Conservation (phyloP, 1,139 yeast genomes). For the Hansenula sp. region DNA sequence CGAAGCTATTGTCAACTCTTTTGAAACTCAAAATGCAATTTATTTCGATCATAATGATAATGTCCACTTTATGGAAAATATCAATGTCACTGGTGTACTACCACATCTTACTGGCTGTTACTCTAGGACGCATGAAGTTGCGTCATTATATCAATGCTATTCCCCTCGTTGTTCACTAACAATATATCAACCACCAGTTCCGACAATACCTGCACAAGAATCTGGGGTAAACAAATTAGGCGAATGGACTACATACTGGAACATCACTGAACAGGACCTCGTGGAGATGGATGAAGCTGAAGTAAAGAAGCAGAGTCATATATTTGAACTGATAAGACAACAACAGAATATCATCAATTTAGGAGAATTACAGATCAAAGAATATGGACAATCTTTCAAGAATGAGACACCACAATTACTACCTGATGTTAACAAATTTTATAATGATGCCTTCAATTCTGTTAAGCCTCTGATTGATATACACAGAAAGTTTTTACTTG, state of each 20-base stretch:
- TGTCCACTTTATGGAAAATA: constrained; percentile 18
- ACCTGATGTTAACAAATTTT: constrained; percentile 49
- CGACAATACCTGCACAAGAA: constrained; percentile 11
- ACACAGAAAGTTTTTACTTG: constrained; percentile 52
- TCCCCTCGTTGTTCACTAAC: constrained; percentile 22
- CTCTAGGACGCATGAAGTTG: constrained; percentile 12
- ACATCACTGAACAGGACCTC: constrained; percentile 52
- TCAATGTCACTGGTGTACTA: constrained; percentile 19
- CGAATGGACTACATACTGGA: constrained; percentile 81
- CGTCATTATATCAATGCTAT: constrained; percentile 14
- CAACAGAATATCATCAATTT: constrained; percentile 75
- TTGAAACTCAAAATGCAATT: constrained; percentile 44
- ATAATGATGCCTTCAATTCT: constrained; percentile 55
- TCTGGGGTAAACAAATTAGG: constrained; percentile 21
- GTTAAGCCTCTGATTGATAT: constrained; percentile 58
- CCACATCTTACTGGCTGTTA: constrained; percentile 21
- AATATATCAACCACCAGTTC: constrained; percentile 17
- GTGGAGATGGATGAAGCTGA: constrained; percentile 49
- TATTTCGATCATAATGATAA: constrained; percentile 27
- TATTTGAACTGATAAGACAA: constrained; percentile 70
- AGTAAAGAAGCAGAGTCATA: constrained; percentile 66
- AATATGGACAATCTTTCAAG: constrained; percentile 45
- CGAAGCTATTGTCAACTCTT: constrained; percentile 44
- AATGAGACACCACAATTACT: constrained; percentile 34
- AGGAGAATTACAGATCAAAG: constrained; percentile 60